Conservation (phyloP, 1,284 basidiomycete genomes). For the Coriolopsis trogii region DNA sequence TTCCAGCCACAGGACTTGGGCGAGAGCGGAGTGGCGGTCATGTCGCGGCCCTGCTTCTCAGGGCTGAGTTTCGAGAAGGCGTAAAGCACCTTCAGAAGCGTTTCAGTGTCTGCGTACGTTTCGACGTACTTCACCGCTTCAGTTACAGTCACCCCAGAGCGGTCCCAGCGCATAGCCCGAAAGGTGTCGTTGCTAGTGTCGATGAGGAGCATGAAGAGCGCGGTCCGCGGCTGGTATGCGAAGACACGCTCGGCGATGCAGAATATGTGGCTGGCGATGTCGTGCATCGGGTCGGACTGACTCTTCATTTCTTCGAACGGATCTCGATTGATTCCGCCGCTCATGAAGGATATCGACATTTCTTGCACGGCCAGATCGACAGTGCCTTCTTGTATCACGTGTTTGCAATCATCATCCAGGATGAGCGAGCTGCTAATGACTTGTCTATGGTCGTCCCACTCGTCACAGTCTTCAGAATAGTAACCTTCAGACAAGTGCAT, state of each 20-base stretch:
- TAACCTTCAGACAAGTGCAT: neutral
- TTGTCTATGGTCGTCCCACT: neutral
- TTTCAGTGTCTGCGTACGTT: neutral
- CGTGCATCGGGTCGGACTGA: neutral
- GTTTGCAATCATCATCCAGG: neutral
- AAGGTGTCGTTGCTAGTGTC: neutral
- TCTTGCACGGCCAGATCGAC: neutral
- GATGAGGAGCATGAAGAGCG: neutral
- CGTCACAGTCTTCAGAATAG: neutral
- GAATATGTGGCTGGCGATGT: neutral
- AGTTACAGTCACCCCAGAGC: conserved; percentile 9
- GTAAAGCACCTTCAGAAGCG: conserved; percentile 4
- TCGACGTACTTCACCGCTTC: conserved; percentile 1
- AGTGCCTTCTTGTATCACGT: neutral
- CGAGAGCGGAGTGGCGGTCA: neutral
- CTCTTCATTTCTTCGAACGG: neutral
- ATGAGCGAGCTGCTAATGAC: neutral
- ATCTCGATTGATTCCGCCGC: neutral
- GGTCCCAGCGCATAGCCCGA: conserved; percentile 4
- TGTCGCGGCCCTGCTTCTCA: conserved; percentile 15
- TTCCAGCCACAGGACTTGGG: neutral
- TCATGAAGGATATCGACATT: conserved; percentile 1
- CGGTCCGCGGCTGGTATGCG: conserved; percentile 1
- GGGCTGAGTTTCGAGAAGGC: conserved; percentile 1
- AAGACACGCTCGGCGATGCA: neutral